Evolutionary conservation across 306 rosid species (phyloP).

Genomic region (Rosa multiflora): DNA sequence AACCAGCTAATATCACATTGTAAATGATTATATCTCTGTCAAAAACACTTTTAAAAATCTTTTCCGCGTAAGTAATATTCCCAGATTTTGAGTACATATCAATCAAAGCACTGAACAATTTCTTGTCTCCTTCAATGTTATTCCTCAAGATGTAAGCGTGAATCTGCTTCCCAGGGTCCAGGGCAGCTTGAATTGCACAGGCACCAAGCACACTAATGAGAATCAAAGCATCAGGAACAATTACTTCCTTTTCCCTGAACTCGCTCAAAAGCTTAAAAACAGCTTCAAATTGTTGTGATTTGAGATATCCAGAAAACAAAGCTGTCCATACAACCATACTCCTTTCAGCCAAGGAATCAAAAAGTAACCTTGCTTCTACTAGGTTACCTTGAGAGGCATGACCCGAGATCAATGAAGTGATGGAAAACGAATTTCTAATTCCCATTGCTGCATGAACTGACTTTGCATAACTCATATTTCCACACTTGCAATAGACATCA

Average conservation of each 20-base stretch:
- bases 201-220: constrained; percentile 57
- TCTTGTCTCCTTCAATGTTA: constrained; percentile 43
- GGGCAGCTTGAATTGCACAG: constrained; percentile 65
- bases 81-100: constrained; percentile 94
- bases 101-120: constrained; percentile 57
- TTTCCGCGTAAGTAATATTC: constrained; percentile 50
- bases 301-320: constrained; percentile 67
- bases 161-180: constrained; percentile 69
- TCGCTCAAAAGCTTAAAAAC: constrained; percentile 61
- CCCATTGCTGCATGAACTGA: constrained; percentile 35
- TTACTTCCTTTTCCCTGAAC: constrained; percentile 33
- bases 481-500: constrained; percentile 73
- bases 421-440: constrained; percentile 41
- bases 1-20: constrained; percentile 78
- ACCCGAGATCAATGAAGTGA: constrained; percentile 57
- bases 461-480: constrained; percentile 61
- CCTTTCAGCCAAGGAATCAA: constrained; percentile 53
- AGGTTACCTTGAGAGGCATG: constrained; percentile 68
- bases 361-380: constrained; percentile 55
- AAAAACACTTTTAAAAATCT: constrained; percentile 34
- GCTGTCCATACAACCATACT: constrained; percentile 67
- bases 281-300: constrained; percentile 53
- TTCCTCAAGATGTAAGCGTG: constrained; percentile 60
- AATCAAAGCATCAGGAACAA: constrained; percentile 47
- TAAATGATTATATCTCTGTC: constrained; percentile 53